Evolutionary conservation across 169 alveolate genomes (phyloP), one percentile per base, ranked within the genome.

Genomic region (Cryptosporidium sp.): DNA sequence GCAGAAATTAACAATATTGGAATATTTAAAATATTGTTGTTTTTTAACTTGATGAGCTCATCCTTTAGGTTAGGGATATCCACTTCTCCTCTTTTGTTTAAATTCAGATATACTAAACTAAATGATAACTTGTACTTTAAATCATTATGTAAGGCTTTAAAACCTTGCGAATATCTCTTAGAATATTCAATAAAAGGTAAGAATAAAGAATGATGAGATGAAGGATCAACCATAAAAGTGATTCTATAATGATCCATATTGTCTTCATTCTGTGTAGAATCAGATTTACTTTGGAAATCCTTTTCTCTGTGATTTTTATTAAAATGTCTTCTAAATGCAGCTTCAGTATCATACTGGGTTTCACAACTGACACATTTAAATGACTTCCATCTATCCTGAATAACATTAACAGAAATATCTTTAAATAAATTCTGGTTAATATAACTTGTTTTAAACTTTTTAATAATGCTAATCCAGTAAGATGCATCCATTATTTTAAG

Each of bases 151-250:
- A 35, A 33, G 48, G 71, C 8, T 29, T 53, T 35, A 62, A 29
- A 9, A 51, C 84, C 26, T 92, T 33, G 4, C 12, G 72, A 26
- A 35, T 80, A 26, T 44, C 35, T 80, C 42, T 60, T 80, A 16
- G 68, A 93, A 29, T 94, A 91, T 86, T 94, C 96, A 65, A 94
- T 86, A 96, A 97, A 96, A 35, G 97, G 95, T 42, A 96, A 86
- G 29, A 94, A 75, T 84, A 94, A 94, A 9, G 96, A 92, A 69
- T 96, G 95, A 72, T 96, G 97, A 35, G 95, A 97, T 87, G 92
- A 94, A 33, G 94, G 89, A 21, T 96, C 93, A 71, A 93, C 73
- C 86, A 95, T 93, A 6, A 96, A 93, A 8, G 92, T 87, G 1
- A 97, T 96, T 48, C 85, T 60, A 91, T 92, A 86, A 14, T 29